phyloP scores from a whole-genome alignment of 169 alveolate genomes.

The Eimeria tenella region DNA sequence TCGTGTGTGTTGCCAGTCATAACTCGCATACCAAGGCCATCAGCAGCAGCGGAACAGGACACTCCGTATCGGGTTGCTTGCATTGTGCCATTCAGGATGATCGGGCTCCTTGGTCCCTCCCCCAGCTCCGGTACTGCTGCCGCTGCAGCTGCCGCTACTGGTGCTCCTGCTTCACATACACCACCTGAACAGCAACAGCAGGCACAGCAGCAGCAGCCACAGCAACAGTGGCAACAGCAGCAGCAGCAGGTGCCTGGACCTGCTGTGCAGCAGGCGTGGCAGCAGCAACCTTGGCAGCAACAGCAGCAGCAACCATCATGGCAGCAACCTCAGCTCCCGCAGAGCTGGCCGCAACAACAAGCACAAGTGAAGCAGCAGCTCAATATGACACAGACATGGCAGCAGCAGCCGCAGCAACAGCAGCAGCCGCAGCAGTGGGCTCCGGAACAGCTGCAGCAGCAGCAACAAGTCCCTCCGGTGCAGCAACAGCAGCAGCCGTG shows the following conservation, averaged over 20 bases:
- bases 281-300: not conserved
- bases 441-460: constrained; percentile 1
- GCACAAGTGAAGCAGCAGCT: constrained; percentile 28
- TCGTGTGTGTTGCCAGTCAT: not conserved
- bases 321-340: constrained; percentile 51
- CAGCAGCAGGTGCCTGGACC: not conserved
- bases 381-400: constrained; percentile 29
- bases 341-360: constrained; percentile 57
- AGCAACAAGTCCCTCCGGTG: constrained; percentile 24
- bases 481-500: constrained; percentile 62
- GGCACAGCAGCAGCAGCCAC: constrained; percentile 61
- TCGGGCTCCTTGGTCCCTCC: constrained; percentile 64
- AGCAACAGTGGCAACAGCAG: constrained; percentile 64
- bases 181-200: constrained; percentile 55
- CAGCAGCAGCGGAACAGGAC: not conserved
- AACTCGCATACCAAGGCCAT: too few species aligned
- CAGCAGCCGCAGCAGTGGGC: constrained; percentile 31
- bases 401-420: constrained; percentile 35
- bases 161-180: constrained; percentile 18
- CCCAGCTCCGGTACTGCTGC: constrained; percentile 36
- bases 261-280: not conserved
- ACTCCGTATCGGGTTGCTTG: not conserved
- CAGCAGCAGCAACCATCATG: constrained; percentile 55
- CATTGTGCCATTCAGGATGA: constrained; percentile 3
- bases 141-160: constrained; percentile 3